Evolutionary conservation across 352 stramenopile species (phyloP).

Genomic region (Blastocystis sp.): DNA sequence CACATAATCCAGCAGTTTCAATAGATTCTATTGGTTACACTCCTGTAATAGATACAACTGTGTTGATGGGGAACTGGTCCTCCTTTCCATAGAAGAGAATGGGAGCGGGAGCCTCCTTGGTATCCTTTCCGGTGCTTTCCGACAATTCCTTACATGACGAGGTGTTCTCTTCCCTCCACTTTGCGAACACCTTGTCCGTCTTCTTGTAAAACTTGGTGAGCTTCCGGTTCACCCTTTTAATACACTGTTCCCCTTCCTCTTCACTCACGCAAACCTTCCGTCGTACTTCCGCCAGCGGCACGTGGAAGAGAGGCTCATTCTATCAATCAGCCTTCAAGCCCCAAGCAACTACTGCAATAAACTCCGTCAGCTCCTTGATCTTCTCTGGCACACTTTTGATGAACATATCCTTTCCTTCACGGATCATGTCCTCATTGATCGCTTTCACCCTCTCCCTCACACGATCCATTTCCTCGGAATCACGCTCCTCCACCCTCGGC

Average conservation of each 20-base stretch:
- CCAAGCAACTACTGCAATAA: background rate
- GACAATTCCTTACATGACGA: background rate
- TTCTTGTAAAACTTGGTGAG: conserved; percentile 24
- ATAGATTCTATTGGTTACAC: background rate
- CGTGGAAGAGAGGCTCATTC: conserved; percentile 24
- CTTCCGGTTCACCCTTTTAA: background rate
- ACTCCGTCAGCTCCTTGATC: background rate
- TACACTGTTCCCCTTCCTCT: background rate
- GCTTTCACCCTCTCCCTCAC: background rate
- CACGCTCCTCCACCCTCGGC: background rate
- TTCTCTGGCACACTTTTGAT: conserved; percentile 5
- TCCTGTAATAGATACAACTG: background rate
- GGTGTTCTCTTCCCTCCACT: conserved; percentile 38
- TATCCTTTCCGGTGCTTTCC: background rate
- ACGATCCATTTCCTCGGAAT: background rate
- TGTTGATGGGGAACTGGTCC: conserved; percentile 39
- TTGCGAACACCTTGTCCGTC: conserved; percentile 26
- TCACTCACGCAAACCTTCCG: background rate
- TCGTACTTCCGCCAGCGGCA: background rate
- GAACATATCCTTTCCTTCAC: conserved; percentile 2
- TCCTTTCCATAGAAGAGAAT: background rate
- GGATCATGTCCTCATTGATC: conserved; percentile 6
- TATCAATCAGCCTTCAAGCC: background rate
- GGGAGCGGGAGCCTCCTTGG: background rate
- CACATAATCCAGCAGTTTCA: background rate